Evolutionary conservation across 148 eudicot genomes (phyloP).

Genomic region (Talinum fruticosum): DNA sequence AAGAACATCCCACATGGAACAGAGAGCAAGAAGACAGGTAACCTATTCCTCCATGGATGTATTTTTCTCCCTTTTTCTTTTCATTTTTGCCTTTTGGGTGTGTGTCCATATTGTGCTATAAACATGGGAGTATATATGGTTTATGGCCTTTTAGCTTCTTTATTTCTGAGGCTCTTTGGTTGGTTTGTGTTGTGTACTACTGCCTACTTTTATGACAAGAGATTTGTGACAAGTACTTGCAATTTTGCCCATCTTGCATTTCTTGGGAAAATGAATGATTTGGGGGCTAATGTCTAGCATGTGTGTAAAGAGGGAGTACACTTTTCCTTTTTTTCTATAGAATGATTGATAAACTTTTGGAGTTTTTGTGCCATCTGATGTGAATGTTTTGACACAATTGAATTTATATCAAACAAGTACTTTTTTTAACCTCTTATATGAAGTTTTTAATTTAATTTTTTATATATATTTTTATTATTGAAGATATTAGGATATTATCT

Average conservation of each 20-base stretch:
- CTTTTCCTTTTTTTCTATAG: neutral
- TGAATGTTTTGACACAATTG: neutral
- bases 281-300: neutral
- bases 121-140: neutral
- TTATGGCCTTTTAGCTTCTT: neutral
- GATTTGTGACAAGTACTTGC: neutral
- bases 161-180: neutral
- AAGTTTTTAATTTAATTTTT: too few species aligned
- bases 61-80: neutral
- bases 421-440: neutral
- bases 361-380: neutral
- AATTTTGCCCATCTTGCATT: neutral
- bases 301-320: neutral
- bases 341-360: neutral
- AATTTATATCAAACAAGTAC: neutral
- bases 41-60: neutral
- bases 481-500: neutral
- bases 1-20: constrained; percentile 4
- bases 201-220: neutral
- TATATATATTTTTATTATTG: neutral
- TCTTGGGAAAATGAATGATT: neutral
- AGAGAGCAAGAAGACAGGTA: neutral
- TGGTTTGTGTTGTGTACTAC: neutral
- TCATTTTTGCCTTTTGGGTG: neutral
- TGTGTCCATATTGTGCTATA: neutral